These are phyloP conservation scores for Fusarium brevicatenulatum DNA, from an alignment of 2,329 filamentous ascomycete genomes.

Conservation along the genomic window DNA sequence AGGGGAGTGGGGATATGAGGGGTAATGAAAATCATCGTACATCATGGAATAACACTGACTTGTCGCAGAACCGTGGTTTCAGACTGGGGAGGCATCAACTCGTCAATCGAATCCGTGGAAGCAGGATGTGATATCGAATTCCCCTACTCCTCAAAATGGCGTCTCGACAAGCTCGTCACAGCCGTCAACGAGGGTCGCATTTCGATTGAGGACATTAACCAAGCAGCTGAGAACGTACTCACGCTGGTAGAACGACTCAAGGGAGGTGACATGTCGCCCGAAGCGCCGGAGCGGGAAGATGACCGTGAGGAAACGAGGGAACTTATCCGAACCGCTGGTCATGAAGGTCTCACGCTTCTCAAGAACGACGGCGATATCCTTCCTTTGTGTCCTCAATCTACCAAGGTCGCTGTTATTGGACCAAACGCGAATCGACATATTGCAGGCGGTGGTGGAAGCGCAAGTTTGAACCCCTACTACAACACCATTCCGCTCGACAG, in stretches of 20 bases:
- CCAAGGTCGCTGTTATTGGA: slow-evolving; percentile 72
- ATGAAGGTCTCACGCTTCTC: slow-evolving; percentile 70
- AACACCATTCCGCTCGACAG: slow-evolving; percentile 70
- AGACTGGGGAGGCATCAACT: slow-evolving; percentile 69
- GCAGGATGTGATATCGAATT: slow-evolving; percentile 69
- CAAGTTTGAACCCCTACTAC: slow-evolving; percentile 75
- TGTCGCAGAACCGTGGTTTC: slow-evolving; percentile 62
- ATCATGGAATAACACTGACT: slow-evolving; percentile 13
- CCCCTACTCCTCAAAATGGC: slow-evolving; percentile 65
- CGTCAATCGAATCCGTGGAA: slow-evolving; percentile 63
- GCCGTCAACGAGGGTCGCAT: slow-evolving; percentile 62
- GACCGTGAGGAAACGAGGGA: slow-evolving; percentile 66
- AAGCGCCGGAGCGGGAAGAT: slow-evolving; percentile 67
- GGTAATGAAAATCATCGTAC: slow-evolving; percentile 47
- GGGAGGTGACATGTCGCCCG: slow-evolving; percentile 66
- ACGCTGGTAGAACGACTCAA: slow-evolving; percentile 70
- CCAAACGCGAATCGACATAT: slow-evolving; percentile 75
- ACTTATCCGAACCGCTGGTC: slow-evolving; percentile 69
- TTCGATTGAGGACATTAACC: slow-evolving; percentile 61
- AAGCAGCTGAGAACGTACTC: slow-evolving; percentile 68
- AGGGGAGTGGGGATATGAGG: slow-evolving; percentile 71
- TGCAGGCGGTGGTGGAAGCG: slow-evolving; percentile 74
- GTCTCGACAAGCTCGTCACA: slow-evolving; percentile 65
- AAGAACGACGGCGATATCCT: slow-evolving; percentile 71
- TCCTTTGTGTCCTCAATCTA: slow-evolving; percentile 64